Evolutionary conservation across 2,329 filamentous ascomycete genomes (phyloP).

Genomic region (Zymoseptoria brevis): DNA sequence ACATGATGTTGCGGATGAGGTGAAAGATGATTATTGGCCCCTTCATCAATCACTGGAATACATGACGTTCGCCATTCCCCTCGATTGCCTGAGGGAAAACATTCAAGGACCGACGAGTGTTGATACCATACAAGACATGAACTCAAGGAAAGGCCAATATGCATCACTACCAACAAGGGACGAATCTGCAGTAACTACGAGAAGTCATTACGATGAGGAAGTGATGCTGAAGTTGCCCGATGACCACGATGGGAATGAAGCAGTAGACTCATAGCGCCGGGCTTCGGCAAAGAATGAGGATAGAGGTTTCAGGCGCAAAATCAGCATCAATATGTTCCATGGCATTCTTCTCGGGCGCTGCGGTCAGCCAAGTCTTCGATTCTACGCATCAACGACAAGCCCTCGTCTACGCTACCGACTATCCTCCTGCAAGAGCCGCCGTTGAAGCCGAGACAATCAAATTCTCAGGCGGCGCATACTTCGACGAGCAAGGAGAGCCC

Average conservation of each 20-base stretch:
- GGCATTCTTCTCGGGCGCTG: neutral
- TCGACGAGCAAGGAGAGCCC: slow-evolving; percentile 5
- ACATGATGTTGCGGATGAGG: neutral
- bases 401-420: slow-evolving; percentile 1
- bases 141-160: neutral
- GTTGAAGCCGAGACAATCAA: neutral
- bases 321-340: neutral
- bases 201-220: neutral
- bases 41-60: neutral
- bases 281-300: neutral
- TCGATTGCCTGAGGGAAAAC: neutral
- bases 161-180: neutral
- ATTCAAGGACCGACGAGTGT: neutral
- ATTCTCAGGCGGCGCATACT: slow-evolving; percentile 2
- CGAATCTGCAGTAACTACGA: neutral
- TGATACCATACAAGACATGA: neutral
- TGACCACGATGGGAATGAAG: neutral
- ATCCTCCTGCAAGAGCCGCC: neutral
- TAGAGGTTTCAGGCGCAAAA: neutral
- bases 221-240: neutral
- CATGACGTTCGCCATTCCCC: neutral
- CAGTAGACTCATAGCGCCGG: neutral
- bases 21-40: neutral
- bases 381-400: neutral
- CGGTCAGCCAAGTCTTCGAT: neutral